Evolutionary conservation across 2,329 filamentous ascomycete genomes (phyloP).

Genomic region (Scedosporium dehoogii): DNA sequence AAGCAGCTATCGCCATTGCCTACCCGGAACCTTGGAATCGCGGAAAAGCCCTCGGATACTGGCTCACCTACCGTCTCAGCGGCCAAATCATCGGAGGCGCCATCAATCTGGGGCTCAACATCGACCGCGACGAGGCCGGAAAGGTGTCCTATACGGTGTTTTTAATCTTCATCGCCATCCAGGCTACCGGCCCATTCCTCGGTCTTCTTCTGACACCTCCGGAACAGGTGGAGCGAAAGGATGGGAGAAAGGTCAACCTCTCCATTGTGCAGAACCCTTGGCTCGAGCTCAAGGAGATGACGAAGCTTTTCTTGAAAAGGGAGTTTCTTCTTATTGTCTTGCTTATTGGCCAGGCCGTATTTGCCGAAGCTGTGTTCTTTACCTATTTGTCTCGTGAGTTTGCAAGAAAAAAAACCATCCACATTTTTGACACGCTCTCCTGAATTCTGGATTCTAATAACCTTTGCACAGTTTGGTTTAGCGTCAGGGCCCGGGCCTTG

Average conservation of each 20-base stretch:
- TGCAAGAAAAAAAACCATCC: neutral
- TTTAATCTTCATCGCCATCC: slow-evolving; percentile 60
- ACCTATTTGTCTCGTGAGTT: slow-evolving; percentile 47
- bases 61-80: slow-evolving; percentile 48
- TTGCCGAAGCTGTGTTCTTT: slow-evolving; percentile 62
- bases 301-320: slow-evolving; percentile 47
- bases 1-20: slow-evolving; percentile 61
- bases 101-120: slow-evolving; percentile 60
- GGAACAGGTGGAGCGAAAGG: slow-evolving; percentile 50
- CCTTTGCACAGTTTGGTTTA: slow-evolving; percentile 48
- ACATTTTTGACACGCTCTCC: neutral
- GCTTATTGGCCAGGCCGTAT: slow-evolving; percentile 62
- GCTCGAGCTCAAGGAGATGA: slow-evolving; percentile 50
- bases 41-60: slow-evolving; percentile 56
- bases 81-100: slow-evolving; percentile 64
- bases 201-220: slow-evolving; percentile 54
- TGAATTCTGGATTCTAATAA: neutral
- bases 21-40: slow-evolving; percentile 63
- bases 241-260: slow-evolving; percentile 52
- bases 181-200: slow-evolving; percentile 54
- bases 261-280: slow-evolving; percentile 44
- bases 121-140: slow-evolving; percentile 41
- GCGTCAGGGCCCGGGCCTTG: slow-evolving; percentile 57
- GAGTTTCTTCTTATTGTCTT: slow-evolving; percentile 55
- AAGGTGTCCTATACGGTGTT: slow-evolving; percentile 62